Base-by-base conservation (phyloP, 129 eudicot species). In the Erigeron canadensis region DNA sequence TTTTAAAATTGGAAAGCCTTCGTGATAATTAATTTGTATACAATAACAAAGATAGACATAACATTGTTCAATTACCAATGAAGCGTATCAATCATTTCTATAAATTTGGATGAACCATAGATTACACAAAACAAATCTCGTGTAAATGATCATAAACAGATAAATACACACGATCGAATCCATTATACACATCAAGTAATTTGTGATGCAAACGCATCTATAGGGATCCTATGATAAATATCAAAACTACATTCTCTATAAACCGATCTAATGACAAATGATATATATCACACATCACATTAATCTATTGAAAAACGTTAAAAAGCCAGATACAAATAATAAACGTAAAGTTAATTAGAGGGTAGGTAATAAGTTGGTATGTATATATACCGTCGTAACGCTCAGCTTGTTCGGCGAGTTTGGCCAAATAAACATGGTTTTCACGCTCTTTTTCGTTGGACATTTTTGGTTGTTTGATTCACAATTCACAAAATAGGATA, bases 331-430 rank as follows among this genome's bases (percentile, higher is more conserved):
- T 15, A 21, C 11, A 46, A 76, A 66, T 1, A 21, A 66, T 40
- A 45, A 67, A 68, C 34, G 39, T 21, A 16, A 54, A 75, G 44
- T 66, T 22, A 28, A 28, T 28, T 2, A 28, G 34, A 28, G 34
- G 34, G 34, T 3, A 3, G 34, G 3, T 28, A 17, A 47, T 65
- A 8, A 1, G 19, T 8, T 34, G 42, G 28, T 38, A 10, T 11
- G 38, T 38, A 55, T 46, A 45, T 17, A 58, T 70, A 89, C 98
- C 98, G 7, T 89, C 96, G 62, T 89, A 93, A 67, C 98, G 98
- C 63, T 93, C 96, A 65, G 96, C 98, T 81, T 93, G 98, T 81
- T 92, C 98, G n/a, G 96, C 87, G 44, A 89, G 96, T 85, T 92
- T 92, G 17, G 98, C 98, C 87, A 86, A 46, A 82, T 89, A 93